phyloP scores from a whole-genome alignment of 495 filamentous ascomycete genomes.

The Xylaria nigripes region DNA sequence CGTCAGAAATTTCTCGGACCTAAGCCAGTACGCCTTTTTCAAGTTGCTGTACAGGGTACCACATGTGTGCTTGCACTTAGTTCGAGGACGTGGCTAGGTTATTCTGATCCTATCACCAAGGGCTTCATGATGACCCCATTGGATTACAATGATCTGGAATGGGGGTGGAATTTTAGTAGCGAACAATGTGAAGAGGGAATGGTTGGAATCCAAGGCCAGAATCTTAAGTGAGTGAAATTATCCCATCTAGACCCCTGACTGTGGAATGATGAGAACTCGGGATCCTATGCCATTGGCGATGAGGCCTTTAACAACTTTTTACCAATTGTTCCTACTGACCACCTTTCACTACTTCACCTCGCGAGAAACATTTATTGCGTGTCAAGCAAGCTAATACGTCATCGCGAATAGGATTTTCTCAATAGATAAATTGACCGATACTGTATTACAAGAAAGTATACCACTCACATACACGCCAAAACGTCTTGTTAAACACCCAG shows the following conservation, averaged over 20 bases:
- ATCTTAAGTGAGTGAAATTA: slow-evolving; percentile 62
- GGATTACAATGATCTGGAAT: slow-evolving; percentile 79
- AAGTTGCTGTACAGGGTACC: slow-evolving; percentile 73
- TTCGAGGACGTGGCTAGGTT: slow-evolving; percentile 87
- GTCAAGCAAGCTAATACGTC: slow-evolving; percentile 45
- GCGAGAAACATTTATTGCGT: slow-evolving; percentile 16
- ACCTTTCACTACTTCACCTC: slow-evolving; percentile 9
- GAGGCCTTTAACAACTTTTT: slow-evolving; percentile 38
- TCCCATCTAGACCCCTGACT: slow-evolving; percentile 10
- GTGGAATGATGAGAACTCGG: slow-evolving; percentile 62
- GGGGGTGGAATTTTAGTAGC: slow-evolving; percentile 92
- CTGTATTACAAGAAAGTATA: slow-evolving; percentile 80
- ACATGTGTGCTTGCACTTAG: slow-evolving; percentile 85
- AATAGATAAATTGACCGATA: slow-evolving; percentile 77
- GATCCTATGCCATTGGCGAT: slow-evolving; percentile 40
- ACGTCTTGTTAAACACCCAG: slow-evolving; percentile 78
- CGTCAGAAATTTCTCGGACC: slow-evolving; percentile 89
- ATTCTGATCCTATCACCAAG: slow-evolving; percentile 73
- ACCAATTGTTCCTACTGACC: slow-evolving; percentile 51
- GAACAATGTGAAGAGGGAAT: slow-evolving; percentile 89
- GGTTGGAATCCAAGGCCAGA: slow-evolving; percentile 89
- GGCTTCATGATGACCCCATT: slow-evolving; percentile 87
- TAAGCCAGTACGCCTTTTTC: slow-evolving; percentile 77
- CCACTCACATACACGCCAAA: slow-evolving; percentile 86
- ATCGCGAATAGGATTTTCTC: slow-evolving; percentile 75